Evolutionary conservation across 2,329 filamentous ascomycete species (phyloP).

Genomic region (Phoma sp.): DNA sequence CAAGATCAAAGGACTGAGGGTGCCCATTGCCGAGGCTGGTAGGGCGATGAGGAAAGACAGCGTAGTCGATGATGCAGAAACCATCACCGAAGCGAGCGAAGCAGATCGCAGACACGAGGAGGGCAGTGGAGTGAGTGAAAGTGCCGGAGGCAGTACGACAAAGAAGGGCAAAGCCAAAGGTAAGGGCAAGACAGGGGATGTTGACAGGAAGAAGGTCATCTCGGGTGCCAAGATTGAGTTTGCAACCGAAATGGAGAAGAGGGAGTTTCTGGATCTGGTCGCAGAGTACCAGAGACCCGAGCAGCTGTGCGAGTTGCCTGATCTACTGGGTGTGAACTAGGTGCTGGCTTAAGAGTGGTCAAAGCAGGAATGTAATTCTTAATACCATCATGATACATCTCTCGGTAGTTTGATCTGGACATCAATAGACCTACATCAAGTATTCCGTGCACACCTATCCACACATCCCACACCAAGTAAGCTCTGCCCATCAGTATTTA

Average conservation of each 20-base stretch:
- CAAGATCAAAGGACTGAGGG: constrained; percentile 52
- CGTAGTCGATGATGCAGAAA: constrained; percentile 10
- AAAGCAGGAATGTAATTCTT: no score
- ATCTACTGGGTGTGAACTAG: constrained; percentile 42
- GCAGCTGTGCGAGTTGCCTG: constrained; percentile 47
- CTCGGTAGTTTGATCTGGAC: no score
- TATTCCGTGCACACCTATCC: no score
- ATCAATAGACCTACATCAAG: no score
- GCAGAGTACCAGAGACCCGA: constrained; percentile 45
- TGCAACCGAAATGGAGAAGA: constrained; percentile 51
- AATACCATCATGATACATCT: no score
- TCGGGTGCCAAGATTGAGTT: constrained; percentile 54
- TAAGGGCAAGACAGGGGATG: constrained; percentile 13
- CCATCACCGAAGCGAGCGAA: background rate
- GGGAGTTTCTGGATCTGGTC: constrained; percentile 48
- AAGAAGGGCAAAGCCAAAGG: constrained; percentile 19
- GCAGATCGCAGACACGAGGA: constrained; percentile 2
- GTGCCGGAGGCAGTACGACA: background rate
- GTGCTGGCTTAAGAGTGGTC: background rate
- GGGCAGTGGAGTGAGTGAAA: background rate
- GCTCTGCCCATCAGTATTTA: no score
- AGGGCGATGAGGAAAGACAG: constrained; percentile 31
- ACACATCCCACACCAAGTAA: no score
- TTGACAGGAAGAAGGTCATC: constrained; percentile 50
- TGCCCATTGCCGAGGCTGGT: constrained; percentile 36